Evolutionary conservation across 2,329 filamentous ascomycete species (phyloP).

Genomic region (Epichloe sylvatica): DNA sequence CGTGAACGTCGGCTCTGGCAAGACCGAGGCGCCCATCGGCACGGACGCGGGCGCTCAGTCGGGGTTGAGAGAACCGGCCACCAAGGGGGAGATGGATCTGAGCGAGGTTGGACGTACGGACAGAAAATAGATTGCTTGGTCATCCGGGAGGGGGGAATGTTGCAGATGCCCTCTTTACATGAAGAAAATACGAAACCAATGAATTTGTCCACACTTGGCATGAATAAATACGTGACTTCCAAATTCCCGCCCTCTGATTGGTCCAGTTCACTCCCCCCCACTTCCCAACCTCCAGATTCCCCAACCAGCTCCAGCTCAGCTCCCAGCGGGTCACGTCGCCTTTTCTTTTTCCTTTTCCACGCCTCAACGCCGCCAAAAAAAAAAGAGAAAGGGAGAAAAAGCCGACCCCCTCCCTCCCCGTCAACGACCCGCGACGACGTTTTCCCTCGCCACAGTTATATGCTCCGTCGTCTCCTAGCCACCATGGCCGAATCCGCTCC

Average conservation of each 20-base stretch:
- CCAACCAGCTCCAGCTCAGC: background rate
- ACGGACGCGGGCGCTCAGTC: slow-evolving; percentile 32
- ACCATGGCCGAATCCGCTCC: slow-evolving; percentile 48
- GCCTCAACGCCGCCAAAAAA: too few species aligned
- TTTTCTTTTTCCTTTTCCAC: background rate
- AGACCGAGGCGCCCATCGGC: slow-evolving; percentile 30
- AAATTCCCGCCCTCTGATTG: background rate
- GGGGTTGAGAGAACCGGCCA: slow-evolving; percentile 45
- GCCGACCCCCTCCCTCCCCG: too few species aligned
- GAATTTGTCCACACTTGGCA: too few species aligned
- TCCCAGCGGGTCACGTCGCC: background rate
- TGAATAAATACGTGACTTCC: background rate
- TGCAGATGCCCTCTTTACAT: too few species aligned
- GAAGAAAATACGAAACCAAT: too few species aligned
- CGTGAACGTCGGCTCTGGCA: slow-evolving; percentile 46
- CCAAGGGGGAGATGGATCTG: slow-evolving; percentile 41
- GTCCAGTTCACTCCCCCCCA: background rate
- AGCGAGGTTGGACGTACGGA: slow-evolving; percentile 43
- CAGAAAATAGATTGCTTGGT: background rate
- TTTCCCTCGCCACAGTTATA: slow-evolving; percentile 6
- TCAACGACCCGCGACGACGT: too few species aligned
- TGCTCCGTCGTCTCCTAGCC: slow-evolving; percentile 19
- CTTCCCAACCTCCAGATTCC: too few species aligned
- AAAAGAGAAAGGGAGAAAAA: background rate
- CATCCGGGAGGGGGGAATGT: too few species aligned